A percentile compares a stretch with the other conserved stretches of the same genome.
Evolutionary conservation across 2,329 filamentous ascomycete species (phyloP).

Genomic region (Xylariaceae sp.): DNA sequence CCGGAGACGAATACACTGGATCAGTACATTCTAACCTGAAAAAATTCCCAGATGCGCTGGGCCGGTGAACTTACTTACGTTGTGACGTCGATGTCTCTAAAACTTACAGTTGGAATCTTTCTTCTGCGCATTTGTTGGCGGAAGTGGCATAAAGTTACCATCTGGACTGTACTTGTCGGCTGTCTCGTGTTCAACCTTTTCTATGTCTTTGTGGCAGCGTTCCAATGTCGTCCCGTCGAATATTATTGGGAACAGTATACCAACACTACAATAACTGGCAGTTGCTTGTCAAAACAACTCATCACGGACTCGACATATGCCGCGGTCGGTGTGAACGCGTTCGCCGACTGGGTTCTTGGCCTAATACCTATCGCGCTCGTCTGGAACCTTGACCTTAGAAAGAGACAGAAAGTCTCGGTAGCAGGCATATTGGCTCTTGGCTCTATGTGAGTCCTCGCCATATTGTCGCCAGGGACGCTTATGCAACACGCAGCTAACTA

Average conservation of each 20-base stretch:
- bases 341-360: conserved; percentile 46
- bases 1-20: neutral
- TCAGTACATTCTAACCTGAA: neutral
- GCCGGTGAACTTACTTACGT: conserved; percentile 48
- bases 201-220: conserved; percentile 47
- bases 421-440: conserved; percentile 43
- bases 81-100: conserved; percentile 48
- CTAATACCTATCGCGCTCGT: conserved; percentile 47
- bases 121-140: conserved; percentile 47
- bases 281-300: conserved; percentile 42
- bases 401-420: conserved; percentile 45
- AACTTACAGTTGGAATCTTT: conserved; percentile 49
- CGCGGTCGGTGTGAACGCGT: conserved; percentile 44
- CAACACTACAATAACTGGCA: conserved; percentile 36
- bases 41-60: conserved; percentile 41
- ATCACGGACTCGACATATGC: conserved; percentile 45
- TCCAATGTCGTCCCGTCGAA: conserved; percentile 47
- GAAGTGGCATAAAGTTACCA: conserved; percentile 44
- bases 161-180: conserved; percentile 42
- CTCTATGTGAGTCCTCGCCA: conserved; percentile 45
- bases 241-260: conserved; percentile 50
- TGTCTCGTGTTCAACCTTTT: conserved; percentile 44
- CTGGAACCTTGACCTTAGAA: conserved; percentile 45
- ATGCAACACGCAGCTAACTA: neutral
- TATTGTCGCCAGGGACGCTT: neutral